A percentile compares a stretch with the other conserved stretches of the same genome.
These are phyloP conservation scores for Rosa chinensis DNA, from an alignment of 306 rosid species.

Conservation along the genomic window DNA sequence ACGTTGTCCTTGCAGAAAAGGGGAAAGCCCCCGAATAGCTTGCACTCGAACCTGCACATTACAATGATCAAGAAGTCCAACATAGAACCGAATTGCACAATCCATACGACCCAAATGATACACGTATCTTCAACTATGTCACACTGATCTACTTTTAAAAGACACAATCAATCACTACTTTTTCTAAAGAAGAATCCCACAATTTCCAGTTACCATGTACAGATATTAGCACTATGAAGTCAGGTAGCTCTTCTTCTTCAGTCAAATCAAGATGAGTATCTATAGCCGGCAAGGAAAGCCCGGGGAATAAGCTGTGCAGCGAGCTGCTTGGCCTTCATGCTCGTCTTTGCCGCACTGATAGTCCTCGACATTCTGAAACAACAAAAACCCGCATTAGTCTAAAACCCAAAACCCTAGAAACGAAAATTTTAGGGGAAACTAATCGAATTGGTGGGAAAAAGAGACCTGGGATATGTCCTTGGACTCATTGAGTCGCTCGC, in stretches of 20 bases:
- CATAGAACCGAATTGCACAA: neutral
- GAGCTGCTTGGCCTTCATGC: conserved; percentile 88
- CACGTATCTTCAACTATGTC: neutral
- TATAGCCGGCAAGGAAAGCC: conserved; percentile 70
- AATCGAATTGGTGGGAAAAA: neutral
- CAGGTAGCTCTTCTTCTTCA: conserved; percentile 83
- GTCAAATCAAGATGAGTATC: conserved; percentile 83
- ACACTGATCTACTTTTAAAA: neutral
- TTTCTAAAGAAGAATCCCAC: neutral
- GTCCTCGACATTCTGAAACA: conserved; percentile 62
- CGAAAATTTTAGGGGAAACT: neutral
- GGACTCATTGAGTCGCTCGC: conserved; percentile 85
- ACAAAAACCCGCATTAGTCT: neutral
- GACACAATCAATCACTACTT: neutral
- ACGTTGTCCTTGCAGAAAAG: conserved; percentile 95
- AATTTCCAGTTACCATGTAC: conserved; percentile 9
- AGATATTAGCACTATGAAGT: neutral
- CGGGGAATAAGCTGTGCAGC: conserved; percentile 93
- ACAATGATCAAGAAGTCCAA: conserved; percentile 18
- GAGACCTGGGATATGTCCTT: conserved; percentile 86
- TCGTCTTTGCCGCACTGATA: conserved; percentile 79
- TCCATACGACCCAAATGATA: neutral
- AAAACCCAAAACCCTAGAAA: conserved; percentile 23
- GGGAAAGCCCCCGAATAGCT: conserved; percentile 88
- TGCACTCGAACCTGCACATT: conserved; percentile 85